Base-by-base conservation (phyloP, 2,329 filamentous ascomycete species). In the Fusarium goolgardi region DNA sequence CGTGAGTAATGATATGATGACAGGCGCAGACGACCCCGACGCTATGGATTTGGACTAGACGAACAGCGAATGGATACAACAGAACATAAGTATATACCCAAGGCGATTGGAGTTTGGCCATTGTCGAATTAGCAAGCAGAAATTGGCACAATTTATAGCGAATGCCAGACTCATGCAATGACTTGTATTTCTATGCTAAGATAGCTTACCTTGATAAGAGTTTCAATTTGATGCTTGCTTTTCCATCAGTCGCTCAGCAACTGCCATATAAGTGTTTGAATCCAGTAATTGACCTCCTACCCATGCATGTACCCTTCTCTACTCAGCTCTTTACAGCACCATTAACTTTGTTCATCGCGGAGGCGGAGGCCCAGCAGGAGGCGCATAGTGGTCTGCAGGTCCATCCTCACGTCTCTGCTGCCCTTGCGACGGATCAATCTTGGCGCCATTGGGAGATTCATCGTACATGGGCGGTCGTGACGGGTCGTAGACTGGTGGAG, bases 1-100 rank as follows among this genome's bases (percentile, higher is more conserved):
- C 27, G 56, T 44, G 54, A 44, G 55, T 57, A 44, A 63, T 50
- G 20, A 55, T 16, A 31, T 46, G 27, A 40, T 43, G 25, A 23
- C 68, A 29, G 63, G 71, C 58, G 70, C 70, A 18, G 64, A 65
- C 8, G 87, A 90, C 70, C 80, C 81, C 2, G 89, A 91, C 75
- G 88, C 85, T 16, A 92, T 92, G 90, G 89, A 91, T 53, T 78
- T 91, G 72, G 89, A 88, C 63, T 86, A 77, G 75, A 37, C 43
- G 25, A 39, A 31, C 18, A 23, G 53, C 32, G 45, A 25, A 34
- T 20, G 16, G 39, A 55, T 41, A 8, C 31, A 47, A 51, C 34
- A 59, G 45, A 46, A 31, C 56, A 60, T 18, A 62, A 35, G 47
- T 27, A 63, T 32, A 72, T 73, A 73, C 71, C 72, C 69, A 66